Conservation (phyloP, 169 alveolate species). For the Plasmodium fragile region DNA sequence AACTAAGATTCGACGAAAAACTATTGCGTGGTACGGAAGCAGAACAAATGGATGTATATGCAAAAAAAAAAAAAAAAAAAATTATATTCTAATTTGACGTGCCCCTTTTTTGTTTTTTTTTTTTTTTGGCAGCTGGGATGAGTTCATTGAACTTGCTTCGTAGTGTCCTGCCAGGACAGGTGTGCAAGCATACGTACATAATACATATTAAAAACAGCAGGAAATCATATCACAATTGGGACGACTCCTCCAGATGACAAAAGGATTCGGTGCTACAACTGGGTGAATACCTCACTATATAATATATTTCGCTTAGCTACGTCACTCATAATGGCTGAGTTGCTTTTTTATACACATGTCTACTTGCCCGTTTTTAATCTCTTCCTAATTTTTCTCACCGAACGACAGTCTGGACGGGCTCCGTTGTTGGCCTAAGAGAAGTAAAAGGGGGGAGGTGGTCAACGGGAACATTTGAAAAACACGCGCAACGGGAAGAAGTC, state of each 20-base stretch:
- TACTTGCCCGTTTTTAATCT: constrained; percentile 72
- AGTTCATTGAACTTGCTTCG: background rate
- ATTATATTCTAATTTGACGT: background rate
- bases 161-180: background rate
- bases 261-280: background rate
- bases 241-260: background rate
- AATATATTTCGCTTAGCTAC: background rate
- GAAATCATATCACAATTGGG: background rate
- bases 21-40: background rate
- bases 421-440: constrained; percentile 69
- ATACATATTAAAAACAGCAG: background rate
- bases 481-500: background rate
- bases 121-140: background rate
- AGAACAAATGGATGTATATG: background rate
- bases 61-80: background rate
- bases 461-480: background rate
- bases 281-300: background rate
- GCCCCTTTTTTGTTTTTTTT: background rate
- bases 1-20: background rate
- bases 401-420: constrained; percentile 78
- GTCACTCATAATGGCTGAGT: background rate
- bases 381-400: constrained; percentile 73
- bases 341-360: background rate
- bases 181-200: background rate
- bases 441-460: background rate